Conservation (phyloP, 2,329 filamentous ascomycete species). For the Botrytis porri region DNA sequence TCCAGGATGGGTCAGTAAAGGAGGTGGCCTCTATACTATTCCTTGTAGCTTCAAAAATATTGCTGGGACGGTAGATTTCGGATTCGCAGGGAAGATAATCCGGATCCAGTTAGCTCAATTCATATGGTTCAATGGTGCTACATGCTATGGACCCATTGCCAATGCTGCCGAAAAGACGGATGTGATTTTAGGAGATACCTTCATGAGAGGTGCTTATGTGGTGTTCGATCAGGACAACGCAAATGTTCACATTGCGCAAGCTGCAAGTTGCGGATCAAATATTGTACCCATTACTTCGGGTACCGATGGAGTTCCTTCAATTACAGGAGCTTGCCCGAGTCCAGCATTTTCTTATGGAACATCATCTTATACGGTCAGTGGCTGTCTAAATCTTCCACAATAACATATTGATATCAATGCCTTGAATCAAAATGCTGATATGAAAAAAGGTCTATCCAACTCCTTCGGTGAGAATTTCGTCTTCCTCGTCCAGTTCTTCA, state of each 20-base stretch:
- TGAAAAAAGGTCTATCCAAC: background rate
- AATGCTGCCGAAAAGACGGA: constrained; percentile 16
- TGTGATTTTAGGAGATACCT: constrained; percentile 21
- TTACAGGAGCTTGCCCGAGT: constrained; percentile 22
- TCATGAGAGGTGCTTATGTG: constrained; percentile 26
- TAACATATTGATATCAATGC: background rate
- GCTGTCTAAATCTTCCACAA: background rate
- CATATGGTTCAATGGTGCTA: constrained; percentile 23
- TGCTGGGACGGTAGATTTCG: constrained; percentile 25
- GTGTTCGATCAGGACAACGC: constrained; percentile 29
- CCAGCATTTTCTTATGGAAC: constrained; percentile 1
- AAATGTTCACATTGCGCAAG: constrained; percentile 26
- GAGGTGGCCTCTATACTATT: constrained; percentile 23
- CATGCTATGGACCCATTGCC: constrained; percentile 16
- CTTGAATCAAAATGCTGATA: background rate
- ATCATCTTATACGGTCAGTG: background rate
- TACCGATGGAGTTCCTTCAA: constrained; percentile 25
- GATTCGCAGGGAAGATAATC: constrained; percentile 24
- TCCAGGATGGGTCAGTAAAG: constrained; percentile 20
- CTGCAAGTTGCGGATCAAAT: constrained; percentile 26
- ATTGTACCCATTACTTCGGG: constrained; percentile 24
- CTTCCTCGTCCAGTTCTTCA: background rate
- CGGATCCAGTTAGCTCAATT: constrained; percentile 25
- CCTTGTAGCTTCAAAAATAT: constrained; percentile 16
- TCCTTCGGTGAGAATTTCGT: background rate